These are phyloP conservation scores for Phanerochaete carnosa DNA, from an alignment of 768 basidiomycete genomes.

Conservation along the genomic window DNA sequence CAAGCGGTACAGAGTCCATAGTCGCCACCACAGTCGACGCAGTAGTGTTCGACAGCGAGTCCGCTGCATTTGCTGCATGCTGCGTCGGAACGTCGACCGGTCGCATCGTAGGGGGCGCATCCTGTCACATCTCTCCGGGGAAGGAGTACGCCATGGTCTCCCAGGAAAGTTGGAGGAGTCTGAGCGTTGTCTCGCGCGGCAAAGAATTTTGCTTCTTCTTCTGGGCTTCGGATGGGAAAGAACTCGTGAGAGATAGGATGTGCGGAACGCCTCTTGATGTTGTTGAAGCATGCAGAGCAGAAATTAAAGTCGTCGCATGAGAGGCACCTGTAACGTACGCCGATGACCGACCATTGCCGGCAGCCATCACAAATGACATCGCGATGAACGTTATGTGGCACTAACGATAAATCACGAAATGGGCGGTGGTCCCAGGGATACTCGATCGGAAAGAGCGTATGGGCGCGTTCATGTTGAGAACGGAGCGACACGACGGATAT, in stretches of 20 bases:
- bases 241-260: constrained; percentile 7
- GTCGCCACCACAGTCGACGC: constrained; percentile 74
- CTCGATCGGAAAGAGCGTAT: constrained; percentile 4
- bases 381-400: not conserved
- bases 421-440: not conserved
- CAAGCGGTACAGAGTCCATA: constrained; percentile 76
- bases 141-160: not conserved
- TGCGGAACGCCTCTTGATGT: constrained; percentile 9
- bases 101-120: constrained; percentile 56
- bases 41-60: constrained; percentile 70
- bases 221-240: constrained; percentile 3
- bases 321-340: constrained; percentile 78
- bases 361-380: constrained; percentile 58
- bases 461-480: not conserved
- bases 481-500: constrained; percentile 28
- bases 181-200: not conserved
- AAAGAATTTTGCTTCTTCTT: not conserved
- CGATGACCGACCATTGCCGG: constrained; percentile 48
- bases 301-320: constrained; percentile 75
- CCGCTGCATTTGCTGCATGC: constrained; percentile 53
- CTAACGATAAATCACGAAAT: not conserved
- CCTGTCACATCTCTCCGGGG: constrained; percentile 55
- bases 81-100: not conserved
- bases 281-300: constrained; percentile 53
- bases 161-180: not conserved